These are phyloP conservation scores for Physcomitrium patens DNA, from an alignment of 225 moss, liverwort and hornwort genomes.

Conservation along the genomic window DNA sequence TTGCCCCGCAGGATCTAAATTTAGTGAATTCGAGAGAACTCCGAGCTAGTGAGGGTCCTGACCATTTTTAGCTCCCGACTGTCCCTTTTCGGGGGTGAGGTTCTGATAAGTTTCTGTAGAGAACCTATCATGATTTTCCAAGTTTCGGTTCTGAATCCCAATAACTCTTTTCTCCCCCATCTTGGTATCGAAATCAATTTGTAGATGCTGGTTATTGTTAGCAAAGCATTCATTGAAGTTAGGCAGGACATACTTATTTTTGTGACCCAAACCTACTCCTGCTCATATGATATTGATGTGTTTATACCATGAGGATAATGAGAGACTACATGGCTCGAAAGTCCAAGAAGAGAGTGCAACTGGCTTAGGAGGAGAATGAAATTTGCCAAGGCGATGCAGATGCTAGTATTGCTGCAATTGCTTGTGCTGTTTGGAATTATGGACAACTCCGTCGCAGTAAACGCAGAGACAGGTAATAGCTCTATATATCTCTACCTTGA, in stretches of 20 bases:
- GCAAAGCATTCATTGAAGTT: too few species aligned
- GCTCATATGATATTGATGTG: slow-evolving; percentile 24
- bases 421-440: slow-evolving; percentile 37
- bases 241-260: neutral
- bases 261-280: slow-evolving; percentile 15
- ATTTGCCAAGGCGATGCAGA: slow-evolving; percentile 28
- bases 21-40: neutral
- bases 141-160: slow-evolving; percentile 9
- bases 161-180: too few species aligned
- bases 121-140: slow-evolving; percentile 9
- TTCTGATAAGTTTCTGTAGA: slow-evolving; percentile 4
- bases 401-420: slow-evolving; percentile 33
- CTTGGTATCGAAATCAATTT: neutral
- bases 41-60: neutral
- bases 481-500: neutral
- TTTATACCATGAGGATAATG: slow-evolving; percentile 26
- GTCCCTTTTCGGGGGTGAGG: neutral
- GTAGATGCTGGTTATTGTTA: slow-evolving; percentile 2
- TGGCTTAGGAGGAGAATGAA: slow-evolving; percentile 38
- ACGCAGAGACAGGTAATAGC: slow-evolving; percentile 46
- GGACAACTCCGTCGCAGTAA: slow-evolving; percentile 16
- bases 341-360: slow-evolving; percentile 25
- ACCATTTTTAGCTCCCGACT: neutral
- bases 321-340: slow-evolving; percentile 22
- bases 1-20: neutral